These are phyloP conservation scores for Aspergillus cristatus DNA, from an alignment of 495 filamentous ascomycete genomes.

Conservation along the genomic window DNA sequence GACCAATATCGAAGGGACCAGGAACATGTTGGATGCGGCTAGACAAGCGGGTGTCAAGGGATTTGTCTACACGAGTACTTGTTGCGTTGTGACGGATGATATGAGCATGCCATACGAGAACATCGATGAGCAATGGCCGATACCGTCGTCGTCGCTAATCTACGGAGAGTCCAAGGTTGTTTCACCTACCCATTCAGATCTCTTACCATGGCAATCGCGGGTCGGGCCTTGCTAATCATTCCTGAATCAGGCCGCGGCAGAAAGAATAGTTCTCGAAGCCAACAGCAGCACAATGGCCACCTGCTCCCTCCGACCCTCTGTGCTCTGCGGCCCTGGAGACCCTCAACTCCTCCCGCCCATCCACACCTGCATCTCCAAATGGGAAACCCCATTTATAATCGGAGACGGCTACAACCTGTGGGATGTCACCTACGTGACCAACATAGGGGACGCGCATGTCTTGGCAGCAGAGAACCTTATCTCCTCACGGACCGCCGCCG, in stretches of 20 bases:
- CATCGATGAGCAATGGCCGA: conserved; percentile 45
- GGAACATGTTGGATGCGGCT: conserved; percentile 46
- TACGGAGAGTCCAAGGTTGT: conserved; percentile 53
- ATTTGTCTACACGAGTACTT: conserved; percentile 51
- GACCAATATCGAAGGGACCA: conserved; percentile 51
- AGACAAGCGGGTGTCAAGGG: conserved; percentile 38
- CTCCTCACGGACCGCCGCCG: conserved; percentile 45
- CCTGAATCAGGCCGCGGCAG: conserved; percentile 38
- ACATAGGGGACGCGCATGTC: conserved; percentile 53
- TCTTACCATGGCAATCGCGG: not conserved
- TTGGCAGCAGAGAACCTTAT: conserved; percentile 52
- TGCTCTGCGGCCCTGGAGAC: conserved; percentile 50
- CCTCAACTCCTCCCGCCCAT: conserved; percentile 42
- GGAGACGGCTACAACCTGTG: conserved; percentile 49
- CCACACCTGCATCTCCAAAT: conserved; percentile 46
- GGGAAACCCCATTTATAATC: conserved; percentile 48
- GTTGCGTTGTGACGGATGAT: conserved; percentile 48
- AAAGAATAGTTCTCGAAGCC: conserved; percentile 44
- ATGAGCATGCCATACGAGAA: conserved; percentile 41
- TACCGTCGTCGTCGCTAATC: conserved; percentile 36
- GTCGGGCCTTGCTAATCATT: not conserved
- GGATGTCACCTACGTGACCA: conserved; percentile 54
- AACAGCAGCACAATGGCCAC: conserved; percentile 35
- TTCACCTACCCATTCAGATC: conserved; percentile 1
- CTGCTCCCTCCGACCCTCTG: conserved; percentile 48